Percentiles rank a stretch among this genome's conserved stretches.
These are phyloP conservation scores for Phytophthora constricta DNA, from an alignment of 352 stramenopile species.

Conservation along the genomic window DNA sequence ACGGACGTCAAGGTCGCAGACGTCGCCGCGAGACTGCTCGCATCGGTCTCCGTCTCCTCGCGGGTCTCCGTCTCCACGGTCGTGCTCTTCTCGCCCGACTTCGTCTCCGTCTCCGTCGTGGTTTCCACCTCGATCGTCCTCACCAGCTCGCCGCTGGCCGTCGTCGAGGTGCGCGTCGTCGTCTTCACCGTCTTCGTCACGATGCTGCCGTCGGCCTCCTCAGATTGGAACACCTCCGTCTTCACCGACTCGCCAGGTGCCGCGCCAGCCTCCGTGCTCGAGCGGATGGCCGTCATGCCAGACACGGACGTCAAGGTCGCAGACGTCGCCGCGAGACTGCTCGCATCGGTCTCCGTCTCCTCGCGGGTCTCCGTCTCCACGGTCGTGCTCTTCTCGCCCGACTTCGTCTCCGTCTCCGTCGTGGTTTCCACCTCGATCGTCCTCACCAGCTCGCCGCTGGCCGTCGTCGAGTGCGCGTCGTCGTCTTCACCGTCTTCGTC, in stretches of 20 bases:
- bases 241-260: conserved; percentile 6
- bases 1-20: too few relatives aligned
- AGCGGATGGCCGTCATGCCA: background rate
- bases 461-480: conserved; percentile 5
- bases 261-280: conserved; percentile 1
- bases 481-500: conserved; percentile 18
- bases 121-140: too few relatives aligned
- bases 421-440: conserved; percentile 10
- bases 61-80: too few relatives aligned
- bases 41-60: too few relatives aligned
- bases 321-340: background rate
- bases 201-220: too few relatives aligned
- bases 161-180: too few relatives aligned
- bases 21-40: too few relatives aligned
- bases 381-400: conserved; percentile 9
- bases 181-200: too few relatives aligned
- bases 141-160: too few relatives aligned
- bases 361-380: conserved; percentile 12
- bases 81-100: too few relatives aligned
- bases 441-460: conserved; percentile 7
- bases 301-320: background rate
- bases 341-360: conserved; percentile 6
- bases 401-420: conserved; percentile 9
- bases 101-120: too few relatives aligned
- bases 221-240: too few relatives aligned